Evolutionary conservation across 345 rosid species (phyloP).

Genomic region (Eucalyptus brandiana): DNA sequence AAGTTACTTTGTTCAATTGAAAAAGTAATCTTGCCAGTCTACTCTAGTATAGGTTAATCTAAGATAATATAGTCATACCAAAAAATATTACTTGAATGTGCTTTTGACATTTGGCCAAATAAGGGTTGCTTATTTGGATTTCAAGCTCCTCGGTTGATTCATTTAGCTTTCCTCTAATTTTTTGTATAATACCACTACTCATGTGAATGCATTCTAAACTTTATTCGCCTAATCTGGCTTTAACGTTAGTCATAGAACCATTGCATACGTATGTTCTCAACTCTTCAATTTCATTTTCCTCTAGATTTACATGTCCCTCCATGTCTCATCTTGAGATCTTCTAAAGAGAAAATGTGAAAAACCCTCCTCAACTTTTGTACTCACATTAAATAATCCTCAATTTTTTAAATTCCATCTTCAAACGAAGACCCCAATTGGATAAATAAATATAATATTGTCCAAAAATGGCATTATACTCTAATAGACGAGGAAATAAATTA

Average conservation of each 20-base stretch:
- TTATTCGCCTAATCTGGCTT: background rate
- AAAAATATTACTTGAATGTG: background rate
- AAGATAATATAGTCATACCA: background rate
- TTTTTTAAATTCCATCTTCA: background rate
- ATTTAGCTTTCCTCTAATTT: background rate
- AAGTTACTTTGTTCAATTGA: background rate
- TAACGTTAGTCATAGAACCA: background rate
- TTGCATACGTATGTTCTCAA: background rate
- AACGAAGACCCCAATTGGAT: background rate
- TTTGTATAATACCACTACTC: background rate
- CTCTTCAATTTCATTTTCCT: background rate
- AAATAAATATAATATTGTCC: background rate
- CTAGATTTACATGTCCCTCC: background rate
- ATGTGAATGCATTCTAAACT: background rate
- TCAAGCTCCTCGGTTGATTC: background rate
- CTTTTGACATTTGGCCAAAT: background rate
- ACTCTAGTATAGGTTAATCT: background rate
- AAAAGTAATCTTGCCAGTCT: background rate
- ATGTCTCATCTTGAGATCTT: background rate
- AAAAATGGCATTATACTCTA: background rate
- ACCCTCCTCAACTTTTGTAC: background rate
- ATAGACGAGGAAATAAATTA: background rate
- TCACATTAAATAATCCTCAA: background rate
- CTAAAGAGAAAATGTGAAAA: background rate
- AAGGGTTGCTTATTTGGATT: background rate